Base-by-base conservation (phyloP, 176 grass and related monocot species). In the Secale cereale region DNA sequence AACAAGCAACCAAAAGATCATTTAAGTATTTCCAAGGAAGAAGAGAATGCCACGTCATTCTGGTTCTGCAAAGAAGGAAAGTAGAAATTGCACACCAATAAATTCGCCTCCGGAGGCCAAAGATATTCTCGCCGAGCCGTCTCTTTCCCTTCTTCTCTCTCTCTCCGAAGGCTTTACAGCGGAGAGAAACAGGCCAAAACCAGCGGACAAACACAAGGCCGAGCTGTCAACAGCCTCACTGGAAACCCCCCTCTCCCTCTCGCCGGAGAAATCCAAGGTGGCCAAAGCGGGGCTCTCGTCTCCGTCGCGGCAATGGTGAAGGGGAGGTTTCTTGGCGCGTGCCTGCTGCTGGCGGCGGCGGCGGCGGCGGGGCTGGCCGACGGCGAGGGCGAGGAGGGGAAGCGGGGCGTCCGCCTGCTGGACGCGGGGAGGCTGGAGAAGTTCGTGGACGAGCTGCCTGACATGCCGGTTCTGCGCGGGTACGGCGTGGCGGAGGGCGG, bases 381-480 rank as follows among this genome's bases (percentile, higher is more conserved):
- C 15, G 33, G 17, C 10, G 67, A 37, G 5, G 69, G 3, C 0
- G 11, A 5, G 5, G 84, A 89, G 6, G 79, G 31, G 15, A 67
- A 70, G 54, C 10, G 1, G 36, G 69, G 36, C 36, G 76, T 4
- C 43, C 72, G 10, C 13, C 33, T 93, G 3, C 36, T 93, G 37
- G 65, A 87, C 64, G 80, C 91, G 36, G 56, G 54, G 4, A 22
- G 50, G 81, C 93, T 98, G 62, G 87, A 98, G 89, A 98, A 89
- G 87, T 95, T 98, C 84, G 91, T 95, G 15, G 95, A 98, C 61
- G 95, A 98, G 89, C 89, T 98, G 39, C 95, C 96, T 15, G 70
- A 89, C 45, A 94, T 95, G 87, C 89, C 93, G 6, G 88, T 69
- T 85, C 80, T 95, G 27, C 91, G 85, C 50, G 93, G 91, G 7